Percentiles rank a stretch among this genome's conserved stretches.
phyloP scores from a whole-genome alignment of 192 early-diverging fungal genomes.

The Spinellus fusiger region DNA sequence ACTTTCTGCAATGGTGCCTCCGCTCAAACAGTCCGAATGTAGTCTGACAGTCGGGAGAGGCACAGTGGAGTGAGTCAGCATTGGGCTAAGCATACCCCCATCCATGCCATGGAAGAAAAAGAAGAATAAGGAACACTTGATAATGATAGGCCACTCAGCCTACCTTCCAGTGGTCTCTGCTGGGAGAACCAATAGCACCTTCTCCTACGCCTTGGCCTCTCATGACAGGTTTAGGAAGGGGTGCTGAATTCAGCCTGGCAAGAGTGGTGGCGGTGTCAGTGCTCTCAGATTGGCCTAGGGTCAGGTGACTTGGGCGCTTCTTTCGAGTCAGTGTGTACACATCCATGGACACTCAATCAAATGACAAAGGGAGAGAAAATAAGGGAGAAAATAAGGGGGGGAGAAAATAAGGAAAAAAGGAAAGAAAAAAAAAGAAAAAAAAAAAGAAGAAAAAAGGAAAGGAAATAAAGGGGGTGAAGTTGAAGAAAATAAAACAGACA shows the following conservation, averaged over 20 bases:
- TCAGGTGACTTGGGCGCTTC: constrained; percentile 20
- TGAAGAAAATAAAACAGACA: background rate
- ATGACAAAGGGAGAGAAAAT: background rate
- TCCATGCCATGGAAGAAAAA: too few relatives aligned
- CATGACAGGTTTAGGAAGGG: background rate
- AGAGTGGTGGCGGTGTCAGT: background rate
- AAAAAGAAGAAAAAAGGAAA: background rate
- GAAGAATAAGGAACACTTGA: too few relatives aligned
- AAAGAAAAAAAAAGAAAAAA: background rate
- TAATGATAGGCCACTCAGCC: background rate
- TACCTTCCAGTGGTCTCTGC: constrained; percentile 22
- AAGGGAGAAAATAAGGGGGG: background rate
- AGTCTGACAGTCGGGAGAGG: constrained; percentile 10
- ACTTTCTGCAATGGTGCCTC: constrained; percentile 31
- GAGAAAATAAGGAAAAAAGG: background rate
- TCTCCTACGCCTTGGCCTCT: background rate
- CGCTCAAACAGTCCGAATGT: constrained; percentile 30
- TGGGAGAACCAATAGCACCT: constrained; percentile 8
- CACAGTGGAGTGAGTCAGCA: constrained; percentile 18
- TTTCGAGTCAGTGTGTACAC: constrained; percentile 21
- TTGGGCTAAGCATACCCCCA: constrained; percentile 27
- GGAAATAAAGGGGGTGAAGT: background rate
- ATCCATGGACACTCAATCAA: constrained; percentile 13
- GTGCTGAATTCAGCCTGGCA: background rate
- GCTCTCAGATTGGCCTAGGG: constrained; percentile 9